A percentile compares a stretch with the other conserved stretches of the same genome.
Evolutionary conservation across 805 yeast genomes (phyloP).

Genomic region (Starmerella tilneyi): DNA sequence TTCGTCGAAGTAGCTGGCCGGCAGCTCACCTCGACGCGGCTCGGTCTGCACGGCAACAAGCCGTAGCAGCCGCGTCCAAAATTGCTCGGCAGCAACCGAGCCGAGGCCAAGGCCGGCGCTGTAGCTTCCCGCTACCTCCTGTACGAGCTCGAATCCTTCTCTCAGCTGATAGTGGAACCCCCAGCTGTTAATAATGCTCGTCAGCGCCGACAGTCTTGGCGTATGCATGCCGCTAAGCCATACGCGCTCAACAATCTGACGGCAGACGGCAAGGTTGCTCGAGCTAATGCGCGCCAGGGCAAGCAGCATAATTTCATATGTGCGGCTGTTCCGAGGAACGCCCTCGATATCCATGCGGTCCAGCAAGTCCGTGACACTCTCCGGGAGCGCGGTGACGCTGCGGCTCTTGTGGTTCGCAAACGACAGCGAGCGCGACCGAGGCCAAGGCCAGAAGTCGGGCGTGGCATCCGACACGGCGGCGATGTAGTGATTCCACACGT

Average conservation of each 20-base stretch:
- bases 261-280: constrained; percentile 18
- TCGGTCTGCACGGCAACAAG: constrained; percentile 18
- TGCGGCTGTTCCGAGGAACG: constrained; percentile 27
- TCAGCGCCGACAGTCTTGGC: constrained; percentile 23
- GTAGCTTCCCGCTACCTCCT: constrained; percentile 17
- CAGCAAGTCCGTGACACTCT: constrained; percentile 1
- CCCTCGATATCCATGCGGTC: constrained; percentile 23
- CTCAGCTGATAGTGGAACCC: constrained; percentile 23
- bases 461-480: constrained; percentile 28
- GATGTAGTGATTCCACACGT: constrained; percentile 32
- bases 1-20: constrained; percentile 12
- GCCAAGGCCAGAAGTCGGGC: constrained; percentile 28
- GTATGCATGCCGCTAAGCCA: constrained; percentile 25
- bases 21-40: constrained; percentile 17
- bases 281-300: constrained; percentile 28
- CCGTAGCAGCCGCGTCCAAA: constrained; percentile 26
- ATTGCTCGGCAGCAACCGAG: constrained; percentile 14
- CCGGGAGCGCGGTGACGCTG: background rate
- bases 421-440: constrained; percentile 8
- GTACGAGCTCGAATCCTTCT: constrained; percentile 24
- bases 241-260: constrained; percentile 22
- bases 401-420: background rate
- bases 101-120: constrained; percentile 16
- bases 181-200: constrained; percentile 26
- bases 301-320: constrained; percentile 30